Evolutionary conservation across 352 stramenopile genomes (phyloP), one percentile per base, ranked within the genome.

Genomic region (Globisporangium radiosum): DNA sequence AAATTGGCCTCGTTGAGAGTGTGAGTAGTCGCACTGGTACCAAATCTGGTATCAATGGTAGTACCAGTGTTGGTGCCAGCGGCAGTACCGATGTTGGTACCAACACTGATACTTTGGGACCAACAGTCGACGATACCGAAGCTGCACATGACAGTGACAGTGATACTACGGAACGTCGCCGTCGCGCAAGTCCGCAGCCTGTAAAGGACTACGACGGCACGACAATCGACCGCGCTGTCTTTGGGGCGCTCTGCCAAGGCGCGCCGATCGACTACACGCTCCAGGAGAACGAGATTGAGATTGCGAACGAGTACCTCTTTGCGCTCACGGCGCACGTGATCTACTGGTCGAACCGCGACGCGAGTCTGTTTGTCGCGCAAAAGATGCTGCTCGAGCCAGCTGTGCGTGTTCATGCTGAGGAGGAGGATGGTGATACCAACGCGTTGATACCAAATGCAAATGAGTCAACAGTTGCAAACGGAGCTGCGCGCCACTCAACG

Each of bases 261-360:
- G 62, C 75, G 2, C 83, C 83, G 4, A 88, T 92, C 58, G 83
- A 92, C 57, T 97, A 94, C 64, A 94, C 90, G 68, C 78, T 97
- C 0, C 91, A 97, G 65, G 91, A 97, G 64, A 96, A 94, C 63
- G 91, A 97, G 68, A 95, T 97, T 51, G 91, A 97, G 71, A 96
- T 87, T 60, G 87, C 91, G 9, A 97, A 97, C 69, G 89, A 97
- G 69, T 97, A 97, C 66, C 72, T 97, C 47, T 95, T 96, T 39
- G 91, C 91, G 40, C 71, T 97, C 53, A 94, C 84, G 37, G 88
- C 91, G 38, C 91, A 97, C 71, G 88, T 92, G 54, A 95, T 93
- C 52, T 97, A 97, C 66, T 97, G 91, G 91, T 69, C 70, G 36
- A 94, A 97, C 57, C 90, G 90, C 51, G 91, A 97, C 64, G 79